Conservation (phyloP, 2,329 filamentous ascomycete species). For the Cytospora chrysosperma region DNA sequence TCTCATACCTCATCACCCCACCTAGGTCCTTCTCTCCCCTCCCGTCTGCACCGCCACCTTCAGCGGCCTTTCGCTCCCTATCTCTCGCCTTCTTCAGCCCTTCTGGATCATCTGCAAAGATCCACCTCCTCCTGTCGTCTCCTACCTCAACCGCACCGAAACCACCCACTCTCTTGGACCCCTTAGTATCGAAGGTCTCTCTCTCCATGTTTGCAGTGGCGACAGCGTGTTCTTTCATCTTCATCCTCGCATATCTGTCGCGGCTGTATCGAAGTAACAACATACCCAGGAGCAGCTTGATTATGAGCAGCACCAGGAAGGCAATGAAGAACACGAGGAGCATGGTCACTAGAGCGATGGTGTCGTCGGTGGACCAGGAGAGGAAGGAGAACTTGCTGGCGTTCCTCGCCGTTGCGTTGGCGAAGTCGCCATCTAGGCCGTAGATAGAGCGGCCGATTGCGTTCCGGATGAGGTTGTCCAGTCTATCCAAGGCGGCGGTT, state of each 20-base stretch:
- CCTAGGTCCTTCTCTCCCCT: constrained; percentile 59
- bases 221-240: constrained; percentile 59
- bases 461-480: constrained; percentile 74
- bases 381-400: constrained; percentile 43
- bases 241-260: constrained; percentile 79
- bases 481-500: constrained; percentile 73
- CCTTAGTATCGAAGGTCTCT: constrained; percentile 65
- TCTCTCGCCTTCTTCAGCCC: constrained; percentile 61
- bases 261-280: constrained; percentile 75
- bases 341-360: constrained; percentile 78
- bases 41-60: constrained; percentile 47
- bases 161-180: constrained; percentile 68
- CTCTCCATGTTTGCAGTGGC: constrained; percentile 47
- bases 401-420: constrained; percentile 27
- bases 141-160: constrained; percentile 86
- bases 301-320: constrained; percentile 80
- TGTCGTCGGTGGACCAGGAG: constrained; percentile 66
- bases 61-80: constrained; percentile 58
- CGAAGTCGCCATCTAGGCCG: constrained; percentile 47
- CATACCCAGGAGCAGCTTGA: constrained; percentile 89
- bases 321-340: constrained; percentile 79
- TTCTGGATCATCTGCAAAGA: constrained; percentile 82
- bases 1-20: constrained; percentile 78
- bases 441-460: constrained; percentile 75
- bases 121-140: constrained; percentile 81